Percentiles rank a stretch among this genome's conserved stretches.
Evolutionary conservation across 495 filamentous ascomycete genomes (phyloP).

Genomic region (Aspergillus avenaceus): DNA sequence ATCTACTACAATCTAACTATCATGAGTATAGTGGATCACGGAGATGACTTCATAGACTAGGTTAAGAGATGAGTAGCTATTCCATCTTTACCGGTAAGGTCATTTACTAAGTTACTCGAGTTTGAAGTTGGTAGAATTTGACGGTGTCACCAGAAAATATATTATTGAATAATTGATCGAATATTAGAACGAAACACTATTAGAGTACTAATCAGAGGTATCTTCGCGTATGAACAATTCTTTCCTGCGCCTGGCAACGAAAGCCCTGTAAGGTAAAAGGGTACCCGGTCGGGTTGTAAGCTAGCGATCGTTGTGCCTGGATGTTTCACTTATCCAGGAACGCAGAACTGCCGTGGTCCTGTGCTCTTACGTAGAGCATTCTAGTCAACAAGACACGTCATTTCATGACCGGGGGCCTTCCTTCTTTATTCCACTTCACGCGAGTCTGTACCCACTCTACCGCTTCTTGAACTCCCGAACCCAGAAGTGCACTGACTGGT

Average conservation of each 20-base stretch:
- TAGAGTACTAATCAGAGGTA: too few relatives aligned
- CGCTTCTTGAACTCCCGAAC: conserved; percentile 87
- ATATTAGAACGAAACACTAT: not conserved
- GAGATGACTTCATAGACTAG: too few relatives aligned
- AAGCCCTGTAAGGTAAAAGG: not conserved
- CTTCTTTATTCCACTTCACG: conserved; percentile 95
- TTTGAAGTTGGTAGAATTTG: too few relatives aligned
- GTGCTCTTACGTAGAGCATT: not conserved
- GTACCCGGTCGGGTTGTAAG: not conserved
- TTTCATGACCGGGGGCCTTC: conserved; percentile 86
- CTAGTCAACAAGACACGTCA: conserved; percentile 31
- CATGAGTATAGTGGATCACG: too few relatives aligned
- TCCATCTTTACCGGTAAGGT: too few relatives aligned
- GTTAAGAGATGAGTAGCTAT: too few relatives aligned
- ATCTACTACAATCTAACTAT: too few relatives aligned
- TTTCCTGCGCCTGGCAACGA: not conserved
- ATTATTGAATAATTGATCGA: not conserved
- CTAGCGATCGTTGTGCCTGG: not conserved
- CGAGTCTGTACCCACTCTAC: conserved; percentile 91
- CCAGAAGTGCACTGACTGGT: conserved; percentile 85
- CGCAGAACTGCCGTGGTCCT: not conserved
- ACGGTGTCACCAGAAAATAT: not conserved
- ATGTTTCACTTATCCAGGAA: not conserved
- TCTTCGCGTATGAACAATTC: not conserved
- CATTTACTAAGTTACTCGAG: too few relatives aligned